Evolutionary conservation across 1,284 basidiomycete species (phyloP).

Genomic region (Cutaneotrichosporon sp.): DNA sequence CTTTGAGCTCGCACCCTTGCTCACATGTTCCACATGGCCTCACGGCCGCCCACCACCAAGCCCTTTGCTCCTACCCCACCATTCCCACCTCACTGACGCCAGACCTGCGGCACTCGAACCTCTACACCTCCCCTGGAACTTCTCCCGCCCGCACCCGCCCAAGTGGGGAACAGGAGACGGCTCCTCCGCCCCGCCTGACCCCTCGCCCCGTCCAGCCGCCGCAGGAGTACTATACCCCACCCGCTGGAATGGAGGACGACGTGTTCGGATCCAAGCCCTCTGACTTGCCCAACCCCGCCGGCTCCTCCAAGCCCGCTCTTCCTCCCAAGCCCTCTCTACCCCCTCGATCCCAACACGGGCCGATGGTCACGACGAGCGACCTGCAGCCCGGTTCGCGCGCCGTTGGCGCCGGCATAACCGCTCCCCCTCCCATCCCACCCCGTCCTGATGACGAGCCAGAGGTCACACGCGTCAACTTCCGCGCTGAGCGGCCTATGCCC

Average conservation of each 20-base stretch:
- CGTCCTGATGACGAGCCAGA: constrained; percentile 1
- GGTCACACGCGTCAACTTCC: constrained; percentile 39
- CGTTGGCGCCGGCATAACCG: constrained; percentile 5
- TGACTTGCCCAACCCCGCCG: background rate
- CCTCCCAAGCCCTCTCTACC: background rate
- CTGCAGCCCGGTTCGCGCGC: constrained; percentile 5
- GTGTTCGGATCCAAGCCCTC: background rate
- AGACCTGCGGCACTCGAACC: constrained; percentile 47
- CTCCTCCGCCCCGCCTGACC: constrained; percentile 13
- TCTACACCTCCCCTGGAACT: constrained; percentile 16
- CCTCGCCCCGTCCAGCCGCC: constrained; percentile 24
- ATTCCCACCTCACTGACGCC: background rate
- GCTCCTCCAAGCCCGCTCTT: background rate
- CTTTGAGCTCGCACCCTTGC: background rate
- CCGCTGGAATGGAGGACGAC: constrained; percentile 15
- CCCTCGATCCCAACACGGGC: background rate
- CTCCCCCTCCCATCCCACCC: background rate
- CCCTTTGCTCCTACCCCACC: background rate
- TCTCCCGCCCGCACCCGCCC: constrained; percentile 11
- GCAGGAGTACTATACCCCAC: constrained; percentile 24
- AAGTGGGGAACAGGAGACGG: constrained; percentile 4
- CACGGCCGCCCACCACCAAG: background rate
- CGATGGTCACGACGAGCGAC: background rate
- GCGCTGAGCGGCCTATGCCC: constrained; percentile 31
- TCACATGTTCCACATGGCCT: background rate